Conservation (phyloP, 441 rosid genomes). For the Adansonia madagascariensis region DNA sequence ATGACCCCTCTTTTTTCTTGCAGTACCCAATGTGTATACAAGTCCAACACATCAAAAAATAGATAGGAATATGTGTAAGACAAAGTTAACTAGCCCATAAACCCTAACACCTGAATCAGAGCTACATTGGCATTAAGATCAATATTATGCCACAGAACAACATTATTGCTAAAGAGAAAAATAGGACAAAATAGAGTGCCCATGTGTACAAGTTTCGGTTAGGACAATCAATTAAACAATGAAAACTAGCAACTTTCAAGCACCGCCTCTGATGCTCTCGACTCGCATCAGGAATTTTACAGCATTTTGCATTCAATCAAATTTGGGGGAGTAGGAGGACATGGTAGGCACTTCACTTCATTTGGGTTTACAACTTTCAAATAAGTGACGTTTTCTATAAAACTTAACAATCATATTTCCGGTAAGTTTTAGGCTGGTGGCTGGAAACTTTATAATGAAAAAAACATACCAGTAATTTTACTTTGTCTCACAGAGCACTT, state of each 20-base stretch:
- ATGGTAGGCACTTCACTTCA: background rate
- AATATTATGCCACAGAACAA: background rate
- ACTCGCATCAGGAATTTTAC: conserved; percentile 5
- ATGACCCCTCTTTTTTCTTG: background rate
- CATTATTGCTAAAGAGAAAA: conserved; percentile 11
- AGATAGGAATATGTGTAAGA: background rate
- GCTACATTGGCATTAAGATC: conserved; percentile 2
- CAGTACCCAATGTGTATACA: background rate
- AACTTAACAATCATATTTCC: conserved; percentile 17
- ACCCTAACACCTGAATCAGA: background rate
- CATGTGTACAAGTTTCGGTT: background rate
- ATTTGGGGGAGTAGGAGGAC: background rate
- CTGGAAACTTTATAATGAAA: background rate
- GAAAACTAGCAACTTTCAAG: conserved; percentile 1
- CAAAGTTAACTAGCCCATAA: background rate
- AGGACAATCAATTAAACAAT: background rate
- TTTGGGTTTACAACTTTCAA: background rate
- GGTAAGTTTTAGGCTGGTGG: background rate
- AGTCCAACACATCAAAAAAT: background rate
- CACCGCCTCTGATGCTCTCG: background rate
- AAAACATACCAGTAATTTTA: background rate
- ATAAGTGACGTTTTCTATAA: background rate
- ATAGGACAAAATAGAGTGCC: background rate
- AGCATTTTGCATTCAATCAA: background rate
- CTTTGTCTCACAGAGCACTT: conserved; percentile 1